Evolutionary conservation across 1,139 yeast genomes (phyloP).

Genomic region (Saccharomyces pastorianus): DNA sequence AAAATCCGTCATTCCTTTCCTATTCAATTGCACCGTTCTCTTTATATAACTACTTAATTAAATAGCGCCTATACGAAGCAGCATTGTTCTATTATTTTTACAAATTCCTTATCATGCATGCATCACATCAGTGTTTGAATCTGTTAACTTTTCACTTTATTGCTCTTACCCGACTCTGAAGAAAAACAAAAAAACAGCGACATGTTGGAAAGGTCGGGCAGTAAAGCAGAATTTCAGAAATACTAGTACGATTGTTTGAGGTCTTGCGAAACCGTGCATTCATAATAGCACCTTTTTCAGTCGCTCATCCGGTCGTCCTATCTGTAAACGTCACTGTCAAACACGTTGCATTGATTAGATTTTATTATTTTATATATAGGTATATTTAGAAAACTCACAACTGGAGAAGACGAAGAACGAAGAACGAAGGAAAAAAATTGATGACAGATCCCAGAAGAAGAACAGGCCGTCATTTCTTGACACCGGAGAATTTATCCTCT

Average conservation of each 20-base stretch:
- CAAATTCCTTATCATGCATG: neutral
- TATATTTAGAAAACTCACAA: neutral
- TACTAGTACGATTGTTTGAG: neutral
- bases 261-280: neutral
- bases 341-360: neutral
- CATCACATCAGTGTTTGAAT: neutral
- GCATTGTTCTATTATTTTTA: neutral
- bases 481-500: conserved; percentile 27
- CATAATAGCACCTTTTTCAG: neutral
- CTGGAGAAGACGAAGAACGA: neutral
- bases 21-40: neutral
- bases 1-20: neutral
- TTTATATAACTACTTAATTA: neutral
- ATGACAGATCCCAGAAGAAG: conserved; percentile 30
- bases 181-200: neutral
- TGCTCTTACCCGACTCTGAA: neutral
- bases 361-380: neutral
- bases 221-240: neutral
- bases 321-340: neutral
- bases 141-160: neutral
- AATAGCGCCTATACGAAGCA: neutral
- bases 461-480: conserved; percentile 24
- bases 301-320: neutral
- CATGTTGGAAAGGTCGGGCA: neutral
- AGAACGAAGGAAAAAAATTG: neutral